These are phyloP conservation scores for Bipolaris oryzae DNA, from an alignment of 2,329 filamentous ascomycete genomes.

Conservation along the genomic window DNA sequence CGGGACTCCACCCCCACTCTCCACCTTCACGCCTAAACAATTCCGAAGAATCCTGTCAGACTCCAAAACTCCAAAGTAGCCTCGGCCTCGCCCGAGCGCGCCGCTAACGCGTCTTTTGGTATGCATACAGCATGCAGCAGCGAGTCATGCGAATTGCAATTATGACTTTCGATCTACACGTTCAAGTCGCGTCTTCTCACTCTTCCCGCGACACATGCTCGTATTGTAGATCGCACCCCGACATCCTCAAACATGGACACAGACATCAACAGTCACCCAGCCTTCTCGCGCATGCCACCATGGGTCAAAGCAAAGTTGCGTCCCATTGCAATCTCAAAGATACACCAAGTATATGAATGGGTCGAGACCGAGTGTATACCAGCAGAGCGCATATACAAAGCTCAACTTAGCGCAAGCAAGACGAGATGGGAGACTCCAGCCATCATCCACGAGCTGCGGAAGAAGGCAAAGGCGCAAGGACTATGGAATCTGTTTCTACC, in stretches of 20 bases:
- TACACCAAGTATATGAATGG: conserved; percentile 52
- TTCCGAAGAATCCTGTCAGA: conserved; percentile 32
- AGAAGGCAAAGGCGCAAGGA: conserved; percentile 50
- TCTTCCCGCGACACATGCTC: not conserved
- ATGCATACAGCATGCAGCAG: conserved; percentile 16
- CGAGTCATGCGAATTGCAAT: conserved; percentile 24
- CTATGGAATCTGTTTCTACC: conserved; percentile 52
- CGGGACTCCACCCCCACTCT: conserved; percentile 12
- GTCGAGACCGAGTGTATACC: conserved; percentile 55
- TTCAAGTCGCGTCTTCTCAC: conserved; percentile 10
- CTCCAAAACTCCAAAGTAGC: conserved; percentile 18
- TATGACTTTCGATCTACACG: conserved; percentile 3
- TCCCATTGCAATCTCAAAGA: conserved; percentile 51
- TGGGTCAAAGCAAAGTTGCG: conserved; percentile 61
- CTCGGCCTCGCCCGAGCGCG: conserved; percentile 13
- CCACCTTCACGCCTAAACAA: conserved; percentile 30
- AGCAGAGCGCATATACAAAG: conserved; percentile 52
- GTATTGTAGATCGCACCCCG: not conserved
- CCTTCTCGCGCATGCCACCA: conserved; percentile 49
- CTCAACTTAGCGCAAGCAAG: conserved; percentile 40
- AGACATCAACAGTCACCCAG: conserved; percentile 39
- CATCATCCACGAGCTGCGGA: conserved; percentile 51
- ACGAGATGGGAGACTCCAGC: conserved; percentile 50
- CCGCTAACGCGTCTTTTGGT: conserved; percentile 20
- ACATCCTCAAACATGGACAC: conserved; percentile 28